These are phyloP conservation scores for Aschersonia sp. DNA, from an alignment of 2,329 filamentous ascomycete species.

Conservation along the genomic window DNA sequence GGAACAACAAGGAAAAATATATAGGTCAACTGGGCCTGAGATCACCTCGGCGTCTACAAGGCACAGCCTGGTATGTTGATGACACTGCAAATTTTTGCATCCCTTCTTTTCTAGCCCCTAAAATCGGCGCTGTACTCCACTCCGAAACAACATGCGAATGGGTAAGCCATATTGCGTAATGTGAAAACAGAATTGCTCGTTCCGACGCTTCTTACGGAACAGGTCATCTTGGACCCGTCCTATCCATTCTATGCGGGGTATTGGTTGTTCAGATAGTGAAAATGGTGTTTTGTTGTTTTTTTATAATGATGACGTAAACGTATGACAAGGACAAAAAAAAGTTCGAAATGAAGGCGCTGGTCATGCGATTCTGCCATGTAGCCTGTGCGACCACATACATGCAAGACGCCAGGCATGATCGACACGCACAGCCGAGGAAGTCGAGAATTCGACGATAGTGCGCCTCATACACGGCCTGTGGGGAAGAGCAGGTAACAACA, in stretches of 20 bases:
- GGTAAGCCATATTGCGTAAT: not conserved
- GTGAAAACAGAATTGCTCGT: constrained; percentile 7
- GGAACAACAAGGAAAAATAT: not conserved
- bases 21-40: not conserved
- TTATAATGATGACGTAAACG: not conserved
- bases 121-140: not conserved
- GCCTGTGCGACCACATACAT: too few species aligned
- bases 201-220: constrained; percentile 12
- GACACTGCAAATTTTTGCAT: too few species aligned
- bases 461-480: too few species aligned
- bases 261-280: constrained; percentile 6
- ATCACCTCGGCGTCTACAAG: not conserved
- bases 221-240: constrained; percentile 9
- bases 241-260: constrained; percentile 22
- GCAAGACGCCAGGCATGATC: too few species aligned
- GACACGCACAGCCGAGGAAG: too few species aligned
- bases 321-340: constrained; percentile 6
- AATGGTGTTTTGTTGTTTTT: too few species aligned
- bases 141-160: not conserved
- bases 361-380: constrained; percentile 6
- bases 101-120: too few species aligned
- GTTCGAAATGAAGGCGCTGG: constrained; percentile 6
- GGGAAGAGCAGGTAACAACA: too few species aligned
- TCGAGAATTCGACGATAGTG: too few species aligned
- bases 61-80: not conserved